phyloP scores from a whole-genome alignment of 2,329 filamentous ascomycete species.

The Clonostachys sp. region DNA sequence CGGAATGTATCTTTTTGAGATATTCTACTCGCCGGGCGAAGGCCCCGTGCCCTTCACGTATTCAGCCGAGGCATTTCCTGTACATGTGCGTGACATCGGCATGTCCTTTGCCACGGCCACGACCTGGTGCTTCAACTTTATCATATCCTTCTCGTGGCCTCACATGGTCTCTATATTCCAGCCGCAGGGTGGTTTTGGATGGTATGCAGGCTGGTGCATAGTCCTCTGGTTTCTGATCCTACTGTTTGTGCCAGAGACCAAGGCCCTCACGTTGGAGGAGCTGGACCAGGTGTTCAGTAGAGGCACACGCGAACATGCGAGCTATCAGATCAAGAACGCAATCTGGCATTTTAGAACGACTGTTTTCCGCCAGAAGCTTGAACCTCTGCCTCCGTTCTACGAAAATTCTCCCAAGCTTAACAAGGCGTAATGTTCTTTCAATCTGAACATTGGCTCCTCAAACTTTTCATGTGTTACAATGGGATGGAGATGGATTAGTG shows the following conservation, averaged over 20 bases:
- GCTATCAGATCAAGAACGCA: slow-evolving; percentile 20
- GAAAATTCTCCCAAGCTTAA: slow-evolving; percentile 12
- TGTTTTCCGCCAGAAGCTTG: slow-evolving; percentile 15
- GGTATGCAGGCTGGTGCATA: slow-evolving; percentile 29
- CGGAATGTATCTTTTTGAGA: slow-evolving; percentile 32
- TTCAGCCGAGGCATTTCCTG: slow-evolving; percentile 53
- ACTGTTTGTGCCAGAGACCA: slow-evolving; percentile 26
- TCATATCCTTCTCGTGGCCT: slow-evolving; percentile 27
- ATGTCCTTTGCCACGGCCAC: slow-evolving; percentile 42
- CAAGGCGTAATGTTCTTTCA: background rate
- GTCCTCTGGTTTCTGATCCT: slow-evolving; percentile 23
- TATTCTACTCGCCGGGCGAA: slow-evolving; percentile 42
- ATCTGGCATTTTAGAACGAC: slow-evolving; percentile 24
- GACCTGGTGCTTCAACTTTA: slow-evolving; percentile 32
- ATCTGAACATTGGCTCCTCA: no score
- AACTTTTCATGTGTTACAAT: no score
- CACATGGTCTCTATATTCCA: slow-evolving; percentile 11
- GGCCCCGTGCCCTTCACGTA: slow-evolving; percentile 57
- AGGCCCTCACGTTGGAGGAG: slow-evolving; percentile 25
- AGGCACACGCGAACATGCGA: slow-evolving; percentile 18
- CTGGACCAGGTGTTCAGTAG: slow-evolving; percentile 24
- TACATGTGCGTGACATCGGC: slow-evolving; percentile 50
- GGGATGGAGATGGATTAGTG: no score
- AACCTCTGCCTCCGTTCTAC: slow-evolving; percentile 21
- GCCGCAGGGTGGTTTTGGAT: slow-evolving; percentile 28